Evolutionary conservation across 2,329 filamentous ascomycete species (phyloP).

Genomic region (Leptographium wingfieldii): DNA sequence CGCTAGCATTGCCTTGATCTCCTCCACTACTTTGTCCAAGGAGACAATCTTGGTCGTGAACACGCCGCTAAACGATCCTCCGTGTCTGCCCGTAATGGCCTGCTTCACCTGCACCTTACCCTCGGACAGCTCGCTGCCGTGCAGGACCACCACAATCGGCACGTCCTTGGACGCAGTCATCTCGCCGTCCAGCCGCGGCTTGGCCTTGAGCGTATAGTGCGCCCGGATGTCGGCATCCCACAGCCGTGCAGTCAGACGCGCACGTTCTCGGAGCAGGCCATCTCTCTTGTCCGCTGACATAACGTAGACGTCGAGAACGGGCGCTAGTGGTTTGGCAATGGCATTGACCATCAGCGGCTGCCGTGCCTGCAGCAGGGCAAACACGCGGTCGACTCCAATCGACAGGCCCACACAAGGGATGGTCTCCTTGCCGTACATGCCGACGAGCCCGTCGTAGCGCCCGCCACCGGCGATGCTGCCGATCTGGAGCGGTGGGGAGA

Average conservation of each 20-base stretch:
- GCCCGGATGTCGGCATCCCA: slow-evolving; percentile 85
- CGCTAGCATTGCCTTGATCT: neutral
- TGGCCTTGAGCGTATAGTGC: slow-evolving; percentile 79
- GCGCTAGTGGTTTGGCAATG: slow-evolving; percentile 24
- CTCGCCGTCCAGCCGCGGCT: slow-evolving; percentile 49
- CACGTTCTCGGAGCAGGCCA: slow-evolving; percentile 69
- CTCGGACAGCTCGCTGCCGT: neutral
- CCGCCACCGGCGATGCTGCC: slow-evolving; percentile 82
- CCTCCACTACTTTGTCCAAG: neutral
- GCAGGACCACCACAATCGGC: neutral
- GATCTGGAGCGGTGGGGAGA: slow-evolving; percentile 36
- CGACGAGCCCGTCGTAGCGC: slow-evolving; percentile 82
- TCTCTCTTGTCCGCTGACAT: slow-evolving; percentile 89
- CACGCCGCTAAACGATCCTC: neutral
- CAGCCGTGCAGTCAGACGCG: slow-evolving; percentile 60
- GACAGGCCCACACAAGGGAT: slow-evolving; percentile 83
- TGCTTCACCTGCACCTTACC: neutral
- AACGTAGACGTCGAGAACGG: slow-evolving; percentile 78
- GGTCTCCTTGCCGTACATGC: slow-evolving; percentile 78
- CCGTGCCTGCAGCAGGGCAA: slow-evolving; percentile 73
- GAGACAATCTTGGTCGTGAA: neutral
- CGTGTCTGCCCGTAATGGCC: neutral
- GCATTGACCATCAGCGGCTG: slow-evolving; percentile 19
- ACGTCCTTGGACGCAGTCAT: neutral
- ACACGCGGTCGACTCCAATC: slow-evolving; percentile 89